Conservation (phyloP, 140 eudicot genomes). For the Bidens hawaiensis region DNA sequence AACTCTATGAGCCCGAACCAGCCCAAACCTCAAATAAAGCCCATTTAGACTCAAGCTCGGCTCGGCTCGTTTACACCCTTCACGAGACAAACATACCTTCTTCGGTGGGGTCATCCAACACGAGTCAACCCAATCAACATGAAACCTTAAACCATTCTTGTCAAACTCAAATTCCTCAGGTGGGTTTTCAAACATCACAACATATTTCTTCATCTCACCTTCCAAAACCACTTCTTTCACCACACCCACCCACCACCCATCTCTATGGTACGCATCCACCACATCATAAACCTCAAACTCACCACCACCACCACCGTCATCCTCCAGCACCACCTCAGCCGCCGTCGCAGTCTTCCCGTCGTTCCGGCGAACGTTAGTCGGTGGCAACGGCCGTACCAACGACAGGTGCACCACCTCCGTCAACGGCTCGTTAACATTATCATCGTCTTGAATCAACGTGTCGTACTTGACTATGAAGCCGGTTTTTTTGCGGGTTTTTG, state of each 20-base stretch:
- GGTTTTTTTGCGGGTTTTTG: neutral
- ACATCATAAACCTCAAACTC: conserved; percentile 23
- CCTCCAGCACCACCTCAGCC: neutral
- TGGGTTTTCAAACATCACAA: conserved; percentile 29
- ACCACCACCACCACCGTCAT: neutral
- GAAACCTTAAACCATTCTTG: conserved; percentile 20
- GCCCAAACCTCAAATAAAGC: no score
- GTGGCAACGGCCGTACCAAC: conserved; percentile 31
- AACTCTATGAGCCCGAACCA: no score
- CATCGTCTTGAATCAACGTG: conserved; percentile 7
- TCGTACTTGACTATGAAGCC: conserved; percentile 24
- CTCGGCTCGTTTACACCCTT: no score
- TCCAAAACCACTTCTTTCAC: conserved; percentile 13
- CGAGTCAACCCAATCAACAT: conserved; percentile 37
- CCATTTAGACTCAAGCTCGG: no score
- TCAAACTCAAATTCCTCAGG: conserved; percentile 26
- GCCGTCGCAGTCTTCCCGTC: neutral
- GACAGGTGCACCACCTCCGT: conserved; percentile 19
- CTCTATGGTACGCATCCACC: conserved; percentile 33
- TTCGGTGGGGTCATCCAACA: conserved; percentile 23
- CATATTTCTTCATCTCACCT: neutral
- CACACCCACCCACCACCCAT: conserved; percentile 52
- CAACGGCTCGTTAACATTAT: neutral
- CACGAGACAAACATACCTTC: neutral
- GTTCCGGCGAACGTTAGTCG: neutral